Conservation (phyloP, 1,284 basidiomycete species). For the Athelia sp. region DNA sequence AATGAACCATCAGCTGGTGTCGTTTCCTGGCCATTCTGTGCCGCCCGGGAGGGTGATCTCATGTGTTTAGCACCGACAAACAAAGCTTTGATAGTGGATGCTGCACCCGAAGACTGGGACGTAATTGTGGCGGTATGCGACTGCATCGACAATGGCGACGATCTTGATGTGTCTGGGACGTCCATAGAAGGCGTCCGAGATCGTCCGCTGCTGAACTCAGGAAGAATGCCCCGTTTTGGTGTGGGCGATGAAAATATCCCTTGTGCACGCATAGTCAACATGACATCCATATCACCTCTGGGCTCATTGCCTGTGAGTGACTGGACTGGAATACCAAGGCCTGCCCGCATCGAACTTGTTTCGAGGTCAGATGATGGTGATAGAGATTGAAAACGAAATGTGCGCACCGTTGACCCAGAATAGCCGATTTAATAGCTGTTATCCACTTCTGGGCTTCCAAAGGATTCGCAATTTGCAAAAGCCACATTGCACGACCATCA, state of each 20-base stretch:
- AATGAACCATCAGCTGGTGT: slow-evolving; percentile 42
- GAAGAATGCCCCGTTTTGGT: slow-evolving; percentile 10
- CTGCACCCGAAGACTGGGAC: slow-evolving; percentile 25
- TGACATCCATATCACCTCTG: slow-evolving; percentile 73
- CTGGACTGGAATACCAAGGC: slow-evolving; percentile 45
- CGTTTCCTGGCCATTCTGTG: slow-evolving; percentile 29
- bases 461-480: slow-evolving; percentile 57
- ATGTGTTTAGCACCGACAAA: slow-evolving; percentile 47
- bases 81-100: slow-evolving; percentile 53
- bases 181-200: slow-evolving; percentile 3
- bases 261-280: slow-evolving; percentile 72
- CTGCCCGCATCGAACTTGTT: slow-evolving; percentile 58
- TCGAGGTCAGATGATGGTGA: slow-evolving; percentile 2
- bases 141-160: slow-evolving; percentile 39
- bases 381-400: slow-evolving; percentile 4
- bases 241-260: slow-evolving; percentile 37
- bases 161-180: slow-evolving; percentile 30
- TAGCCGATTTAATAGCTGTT: slow-evolving; percentile 60
- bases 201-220: slow-evolving; percentile 7
- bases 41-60: slow-evolving; percentile 52
- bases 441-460: slow-evolving; percentile 70
- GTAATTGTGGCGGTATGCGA: slow-evolving; percentile 33
- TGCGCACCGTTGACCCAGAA: slow-evolving; percentile 62
- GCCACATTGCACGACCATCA: slow-evolving; percentile 55
- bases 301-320: slow-evolving; percentile 49